Conservation (phyloP, 73 alveolate genomes). For the Tetrahymena malaccensis region DNA sequence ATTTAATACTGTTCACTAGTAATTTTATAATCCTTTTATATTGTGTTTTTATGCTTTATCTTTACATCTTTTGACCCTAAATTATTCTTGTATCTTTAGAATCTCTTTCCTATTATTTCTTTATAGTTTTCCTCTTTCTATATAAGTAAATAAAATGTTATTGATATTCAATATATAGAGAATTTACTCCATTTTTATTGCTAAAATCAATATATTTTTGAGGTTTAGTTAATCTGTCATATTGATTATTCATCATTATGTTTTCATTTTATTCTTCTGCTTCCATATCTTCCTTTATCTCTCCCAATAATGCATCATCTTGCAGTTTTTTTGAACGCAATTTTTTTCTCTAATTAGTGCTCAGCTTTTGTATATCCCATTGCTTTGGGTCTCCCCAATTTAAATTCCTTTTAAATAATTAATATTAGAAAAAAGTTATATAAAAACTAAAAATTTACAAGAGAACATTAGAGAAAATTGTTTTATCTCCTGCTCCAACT, state of each 20-base stretch:
- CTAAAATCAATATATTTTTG: background rate
- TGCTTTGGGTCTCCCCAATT: background rate
- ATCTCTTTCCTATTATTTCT: background rate
- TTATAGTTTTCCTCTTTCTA: background rate
- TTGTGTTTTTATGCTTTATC: background rate
- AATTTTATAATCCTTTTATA: background rate
- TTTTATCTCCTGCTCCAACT: background rate
- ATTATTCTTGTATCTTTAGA: background rate
- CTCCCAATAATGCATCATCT: background rate
- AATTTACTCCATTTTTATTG: background rate
- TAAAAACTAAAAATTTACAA: background rate
- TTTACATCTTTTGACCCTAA: background rate
- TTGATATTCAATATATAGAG: background rate
- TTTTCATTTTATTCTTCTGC: background rate
- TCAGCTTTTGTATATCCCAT: background rate
- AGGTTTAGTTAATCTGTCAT: background rate
- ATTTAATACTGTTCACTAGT: background rate
- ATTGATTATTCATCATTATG: background rate
- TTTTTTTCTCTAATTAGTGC: background rate
- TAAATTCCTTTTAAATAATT: background rate
- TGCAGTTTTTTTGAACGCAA: background rate
- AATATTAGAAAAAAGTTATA: background rate
- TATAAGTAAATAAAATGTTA: background rate
- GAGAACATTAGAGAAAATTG: background rate
- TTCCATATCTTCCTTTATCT: background rate